A percentile compares a stretch with the other conserved stretches of the same genome.
These are phyloP conservation scores for Casaregolazyma lundiana DNA, from an alignment of 1,139 yeast genomes.

Conservation along the genomic window DNA sequence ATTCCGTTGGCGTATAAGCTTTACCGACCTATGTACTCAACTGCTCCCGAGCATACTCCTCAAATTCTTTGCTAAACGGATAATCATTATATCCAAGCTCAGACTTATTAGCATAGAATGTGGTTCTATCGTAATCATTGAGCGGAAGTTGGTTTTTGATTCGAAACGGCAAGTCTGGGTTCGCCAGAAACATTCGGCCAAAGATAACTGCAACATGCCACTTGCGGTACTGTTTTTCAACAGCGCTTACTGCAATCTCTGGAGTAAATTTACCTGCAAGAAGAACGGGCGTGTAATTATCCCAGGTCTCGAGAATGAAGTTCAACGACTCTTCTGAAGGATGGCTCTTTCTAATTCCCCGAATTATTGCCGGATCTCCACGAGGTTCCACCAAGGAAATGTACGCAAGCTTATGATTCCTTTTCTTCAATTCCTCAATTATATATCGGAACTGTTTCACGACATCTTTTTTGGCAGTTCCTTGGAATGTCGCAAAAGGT, in stretches of 20 bases:
- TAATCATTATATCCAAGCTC: slow-evolving; percentile 33
- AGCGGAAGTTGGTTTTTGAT: slow-evolving; percentile 17
- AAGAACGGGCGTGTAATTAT: slow-evolving; percentile 22
- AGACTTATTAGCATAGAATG: slow-evolving; percentile 34
- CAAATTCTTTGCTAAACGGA: background rate
- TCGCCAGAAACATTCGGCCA: slow-evolving; percentile 45
- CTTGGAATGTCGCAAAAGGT: slow-evolving; percentile 39
- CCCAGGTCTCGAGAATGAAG: slow-evolving; percentile 2
- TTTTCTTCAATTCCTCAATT: slow-evolving; percentile 28
- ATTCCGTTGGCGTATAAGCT: too few relatives aligned
- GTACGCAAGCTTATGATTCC: slow-evolving; percentile 42
- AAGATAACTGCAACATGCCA: slow-evolving; percentile 38
- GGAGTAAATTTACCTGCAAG: slow-evolving; percentile 38
- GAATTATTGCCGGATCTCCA: slow-evolving; percentile 17
- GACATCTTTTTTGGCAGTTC: slow-evolving; percentile 26
- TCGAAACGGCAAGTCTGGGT: slow-evolving; percentile 32
- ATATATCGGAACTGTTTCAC: slow-evolving; percentile 31
- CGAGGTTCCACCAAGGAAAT: slow-evolving; percentile 50
- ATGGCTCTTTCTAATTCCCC: background rate
- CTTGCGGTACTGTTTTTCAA: slow-evolving; percentile 32
- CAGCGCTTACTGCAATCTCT: slow-evolving; percentile 26
- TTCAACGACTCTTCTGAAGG: background rate
- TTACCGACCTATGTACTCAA: too few relatives aligned
- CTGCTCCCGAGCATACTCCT: background rate
- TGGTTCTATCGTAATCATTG: slow-evolving; percentile 33